Evolutionary conservation across 306 rosid species (phyloP).

Genomic region (Psophocarpus tetragonolobus): DNA sequence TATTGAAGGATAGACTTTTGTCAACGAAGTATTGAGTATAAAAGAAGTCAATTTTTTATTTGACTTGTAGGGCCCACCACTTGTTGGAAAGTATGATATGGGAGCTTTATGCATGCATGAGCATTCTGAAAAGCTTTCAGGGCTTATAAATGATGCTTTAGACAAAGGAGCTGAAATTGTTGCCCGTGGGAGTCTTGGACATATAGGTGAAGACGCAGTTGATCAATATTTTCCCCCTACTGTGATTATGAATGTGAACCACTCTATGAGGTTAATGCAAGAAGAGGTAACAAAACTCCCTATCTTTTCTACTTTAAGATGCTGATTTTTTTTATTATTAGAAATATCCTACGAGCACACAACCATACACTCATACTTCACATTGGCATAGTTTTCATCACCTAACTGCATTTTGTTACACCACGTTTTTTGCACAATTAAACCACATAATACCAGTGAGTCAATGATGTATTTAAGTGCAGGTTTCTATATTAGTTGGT

Average conservation of each 20-base stretch:
- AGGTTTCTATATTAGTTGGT: neutral
- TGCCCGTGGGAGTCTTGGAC: slow-evolving; percentile 81
- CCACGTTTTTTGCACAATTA: neutral
- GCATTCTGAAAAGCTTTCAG: slow-evolving; percentile 86
- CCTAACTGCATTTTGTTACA: neutral
- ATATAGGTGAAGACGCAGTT: slow-evolving; percentile 83
- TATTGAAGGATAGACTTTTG: neutral
- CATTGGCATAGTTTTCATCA: neutral
- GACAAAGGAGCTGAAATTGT: slow-evolving; percentile 81
- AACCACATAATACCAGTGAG: neutral
- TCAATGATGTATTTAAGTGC: neutral
- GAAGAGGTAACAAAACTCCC: slow-evolving; percentile 67
- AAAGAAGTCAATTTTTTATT: neutral
- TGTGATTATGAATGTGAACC: slow-evolving; percentile 76
- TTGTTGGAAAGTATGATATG: slow-evolving; percentile 85
- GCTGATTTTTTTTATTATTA: neutral
- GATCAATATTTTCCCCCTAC: slow-evolving; percentile 92
- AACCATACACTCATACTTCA: neutral
- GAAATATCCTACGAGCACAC: neutral
- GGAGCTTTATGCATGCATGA: slow-evolving; percentile 90
- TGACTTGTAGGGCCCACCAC: slow-evolving; percentile 80
- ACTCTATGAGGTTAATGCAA: slow-evolving; percentile 87
- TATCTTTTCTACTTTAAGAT: slow-evolving; percentile 11
- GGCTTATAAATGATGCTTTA: slow-evolving; percentile 75
- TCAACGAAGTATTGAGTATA: neutral